Evolutionary conservation across 2,329 filamentous ascomycete species (phyloP).

Genomic region (Podosphaera aphanis): DNA sequence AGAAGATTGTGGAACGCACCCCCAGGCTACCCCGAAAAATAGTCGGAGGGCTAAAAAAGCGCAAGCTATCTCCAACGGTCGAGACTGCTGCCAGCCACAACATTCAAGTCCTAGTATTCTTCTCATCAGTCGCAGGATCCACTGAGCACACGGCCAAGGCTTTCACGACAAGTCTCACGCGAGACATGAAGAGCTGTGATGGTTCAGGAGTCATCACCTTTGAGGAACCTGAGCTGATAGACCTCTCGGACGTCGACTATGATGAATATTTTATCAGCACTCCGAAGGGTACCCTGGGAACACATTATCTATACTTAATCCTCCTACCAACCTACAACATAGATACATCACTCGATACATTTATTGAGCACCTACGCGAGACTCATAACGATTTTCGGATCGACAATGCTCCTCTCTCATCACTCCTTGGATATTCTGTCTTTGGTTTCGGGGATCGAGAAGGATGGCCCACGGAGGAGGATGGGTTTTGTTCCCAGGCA

Average conservation of each 20-base stretch:
- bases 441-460: slow-evolving; percentile 85
- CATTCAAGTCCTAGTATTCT: slow-evolving; percentile 63
- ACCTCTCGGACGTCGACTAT: slow-evolving; percentile 70
- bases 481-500: slow-evolving; percentile 84
- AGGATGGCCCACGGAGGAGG: slow-evolving; percentile 74
- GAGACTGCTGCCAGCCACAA: slow-evolving; percentile 17
- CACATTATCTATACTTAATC: slow-evolving; percentile 58
- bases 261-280: slow-evolving; percentile 76
- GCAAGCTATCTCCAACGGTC: slow-evolving; percentile 12
- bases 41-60: slow-evolving; percentile 14
- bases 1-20: slow-evolving; percentile 7
- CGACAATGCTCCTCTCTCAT: slow-evolving; percentile 60
- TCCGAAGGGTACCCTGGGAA: slow-evolving; percentile 30
- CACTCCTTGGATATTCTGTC: slow-evolving; percentile 65
- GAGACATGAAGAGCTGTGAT: slow-evolving; percentile 17
- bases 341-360: slow-evolving; percentile 70
- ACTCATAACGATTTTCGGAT: slow-evolving; percentile 95
- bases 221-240: slow-evolving; percentile 39
- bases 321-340: slow-evolving; percentile 86
- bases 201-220: slow-evolving; percentile 17
- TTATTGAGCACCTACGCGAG: slow-evolving; percentile 69
- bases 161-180: slow-evolving; percentile 32
- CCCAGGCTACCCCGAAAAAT: slow-evolving; percentile 19
- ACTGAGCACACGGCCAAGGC: slow-evolving; percentile 51
- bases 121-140: slow-evolving; percentile 64